phyloP scores from a whole-genome alignment of 345 rosid species.

The Arabis hirsuta region DNA sequence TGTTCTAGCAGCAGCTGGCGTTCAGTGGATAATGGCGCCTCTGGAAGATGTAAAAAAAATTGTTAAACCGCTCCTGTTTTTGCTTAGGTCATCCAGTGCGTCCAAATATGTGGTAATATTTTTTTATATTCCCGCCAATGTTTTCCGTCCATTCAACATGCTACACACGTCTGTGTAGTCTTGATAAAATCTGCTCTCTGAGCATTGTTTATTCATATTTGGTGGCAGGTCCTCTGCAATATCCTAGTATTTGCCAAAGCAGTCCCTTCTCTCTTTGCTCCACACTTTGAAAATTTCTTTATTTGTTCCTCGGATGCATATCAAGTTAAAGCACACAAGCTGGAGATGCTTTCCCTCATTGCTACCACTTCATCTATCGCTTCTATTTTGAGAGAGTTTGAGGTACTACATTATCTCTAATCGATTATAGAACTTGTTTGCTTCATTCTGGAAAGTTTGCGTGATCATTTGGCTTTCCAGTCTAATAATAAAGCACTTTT shows the following conservation, averaged over 20 bases:
- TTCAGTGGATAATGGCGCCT: conserved; percentile 96
- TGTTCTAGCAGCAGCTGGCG: conserved; percentile 88
- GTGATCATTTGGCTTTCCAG: conserved; percentile 15
- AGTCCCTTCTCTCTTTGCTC: conserved; percentile 79
- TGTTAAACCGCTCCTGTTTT: conserved; percentile 87
- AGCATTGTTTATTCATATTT: conserved; percentile 26
- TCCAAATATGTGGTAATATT: conserved; percentile 89
- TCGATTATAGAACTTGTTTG: not conserved
- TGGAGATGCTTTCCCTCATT: conserved; percentile 84
- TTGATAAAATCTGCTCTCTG: conserved; percentile 16
- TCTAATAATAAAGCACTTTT: not conserved
- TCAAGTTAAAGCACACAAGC: conserved; percentile 86
- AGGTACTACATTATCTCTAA: conserved; percentile 53
- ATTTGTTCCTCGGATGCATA: conserved; percentile 73
- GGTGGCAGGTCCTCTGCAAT: conserved; percentile 82
- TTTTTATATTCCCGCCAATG: conserved; percentile 12
- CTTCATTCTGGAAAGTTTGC: conserved; percentile 16
- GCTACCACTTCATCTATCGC: conserved; percentile 71
- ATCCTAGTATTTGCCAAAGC: conserved; percentile 87
- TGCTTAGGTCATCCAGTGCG: conserved; percentile 80
- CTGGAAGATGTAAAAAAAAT: conserved; percentile 71
- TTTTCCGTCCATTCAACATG: conserved; percentile 8
- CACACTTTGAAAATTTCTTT: conserved; percentile 77
- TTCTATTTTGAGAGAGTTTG: conserved; percentile 80
- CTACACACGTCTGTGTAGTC: conserved; percentile 2